Conservation (phyloP, 2,329 filamentous ascomycete genomes). For the Botrytis fragariae region DNA sequence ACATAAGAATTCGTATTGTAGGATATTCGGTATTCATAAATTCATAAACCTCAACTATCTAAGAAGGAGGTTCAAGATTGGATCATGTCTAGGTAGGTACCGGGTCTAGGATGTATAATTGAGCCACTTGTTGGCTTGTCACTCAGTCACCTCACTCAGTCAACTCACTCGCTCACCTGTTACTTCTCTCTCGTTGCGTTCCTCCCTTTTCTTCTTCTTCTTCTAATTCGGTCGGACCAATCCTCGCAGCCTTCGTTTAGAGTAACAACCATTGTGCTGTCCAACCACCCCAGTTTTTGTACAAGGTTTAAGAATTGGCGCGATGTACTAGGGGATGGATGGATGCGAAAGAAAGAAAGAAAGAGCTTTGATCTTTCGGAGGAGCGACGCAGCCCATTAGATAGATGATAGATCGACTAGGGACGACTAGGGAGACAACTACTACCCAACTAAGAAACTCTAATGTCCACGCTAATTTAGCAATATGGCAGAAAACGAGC, state of each 20-base stretch:
- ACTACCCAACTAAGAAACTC: constrained; percentile 6
- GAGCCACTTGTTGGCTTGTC: not conserved
- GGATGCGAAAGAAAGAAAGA: not conserved
- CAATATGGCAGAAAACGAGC: not conserved
- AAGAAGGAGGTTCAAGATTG: not conserved
- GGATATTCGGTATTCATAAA: not conserved
- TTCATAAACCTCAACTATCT: not conserved
- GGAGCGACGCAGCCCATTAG: not conserved
- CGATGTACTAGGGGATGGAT: not conserved
- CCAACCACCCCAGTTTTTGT: constrained; percentile 15
- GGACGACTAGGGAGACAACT: not conserved
- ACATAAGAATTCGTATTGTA: too few species aligned
- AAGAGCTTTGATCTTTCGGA: not conserved
- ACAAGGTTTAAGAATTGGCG: constrained; percentile 9
- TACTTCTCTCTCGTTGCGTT: not conserved
- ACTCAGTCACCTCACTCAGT: not conserved
- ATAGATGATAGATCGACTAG: not conserved
- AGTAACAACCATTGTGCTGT: constrained; percentile 14
- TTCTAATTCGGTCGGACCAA: not conserved
- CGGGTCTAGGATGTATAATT: not conserved
- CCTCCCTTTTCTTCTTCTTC: not conserved
- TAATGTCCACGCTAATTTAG: not conserved
- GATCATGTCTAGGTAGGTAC: not conserved
- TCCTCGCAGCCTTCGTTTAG: constrained; percentile 2
- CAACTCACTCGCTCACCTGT: not conserved